A percentile compares a stretch with the other conserved stretches of the same genome.
These are phyloP conservation scores for Phytophthora uliginosa DNA, from an alignment of 352 stramenopile species.

Conservation along the genomic window DNA sequence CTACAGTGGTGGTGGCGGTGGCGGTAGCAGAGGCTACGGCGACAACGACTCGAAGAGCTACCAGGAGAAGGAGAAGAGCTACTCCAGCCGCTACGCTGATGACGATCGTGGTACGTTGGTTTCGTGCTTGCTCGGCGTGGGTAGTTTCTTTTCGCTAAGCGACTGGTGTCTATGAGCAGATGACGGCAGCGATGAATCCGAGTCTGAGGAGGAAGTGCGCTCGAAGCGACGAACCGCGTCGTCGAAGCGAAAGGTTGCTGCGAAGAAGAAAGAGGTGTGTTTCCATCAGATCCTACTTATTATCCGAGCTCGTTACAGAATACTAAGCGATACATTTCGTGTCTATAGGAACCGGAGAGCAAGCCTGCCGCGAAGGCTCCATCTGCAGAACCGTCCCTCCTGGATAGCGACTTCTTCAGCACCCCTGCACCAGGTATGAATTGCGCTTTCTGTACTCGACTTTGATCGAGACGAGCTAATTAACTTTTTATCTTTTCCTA, in stretches of 20 bases:
- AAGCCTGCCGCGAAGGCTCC: constrained; percentile 60
- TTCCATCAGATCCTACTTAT: neutral
- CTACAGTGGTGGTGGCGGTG: constrained; percentile 46
- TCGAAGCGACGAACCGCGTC: constrained; percentile 71
- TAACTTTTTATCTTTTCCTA: constrained; percentile 11
- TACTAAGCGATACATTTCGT: constrained; percentile 13
- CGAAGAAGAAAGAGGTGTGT: constrained; percentile 83
- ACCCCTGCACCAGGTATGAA: constrained; percentile 44
- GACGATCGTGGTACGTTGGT: constrained; percentile 45
- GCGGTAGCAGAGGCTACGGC: constrained; percentile 51
- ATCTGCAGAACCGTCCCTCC: constrained; percentile 70
- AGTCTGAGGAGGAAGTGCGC: constrained; percentile 76
- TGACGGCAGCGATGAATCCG: constrained; percentile 70
- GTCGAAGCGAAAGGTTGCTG: constrained; percentile 63
- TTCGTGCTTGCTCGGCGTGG: neutral
- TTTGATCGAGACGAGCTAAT: constrained; percentile 1
- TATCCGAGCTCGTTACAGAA: neutral
- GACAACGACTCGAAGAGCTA: constrained; percentile 59
- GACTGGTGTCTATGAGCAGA: constrained; percentile 33
- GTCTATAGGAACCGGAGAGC: constrained; percentile 46
- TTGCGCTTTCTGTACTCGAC: neutral
- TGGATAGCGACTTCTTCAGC: constrained; percentile 86
- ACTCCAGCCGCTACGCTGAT: constrained; percentile 81
- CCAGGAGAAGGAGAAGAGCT: constrained; percentile 71
- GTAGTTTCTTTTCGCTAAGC: neutral